Evolutionary conservation across 345 rosid species (phyloP).

Genomic region (Litchi chinensis): DNA sequence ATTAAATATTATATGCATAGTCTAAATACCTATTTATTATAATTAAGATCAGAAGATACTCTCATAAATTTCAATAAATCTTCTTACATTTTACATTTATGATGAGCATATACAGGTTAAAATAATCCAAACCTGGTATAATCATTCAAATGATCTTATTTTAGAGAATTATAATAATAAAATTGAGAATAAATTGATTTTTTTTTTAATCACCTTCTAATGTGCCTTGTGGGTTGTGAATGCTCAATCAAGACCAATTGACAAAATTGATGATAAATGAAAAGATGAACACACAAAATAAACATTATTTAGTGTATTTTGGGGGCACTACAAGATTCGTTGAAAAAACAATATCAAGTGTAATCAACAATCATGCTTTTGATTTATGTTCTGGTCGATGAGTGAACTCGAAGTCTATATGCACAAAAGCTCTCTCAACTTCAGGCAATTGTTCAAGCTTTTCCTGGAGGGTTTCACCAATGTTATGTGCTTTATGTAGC

Average conservation of each 20-base stretch:
- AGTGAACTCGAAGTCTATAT: slow-evolving; percentile 79
- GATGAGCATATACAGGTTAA: no score
- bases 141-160: no score
- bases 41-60: no score
- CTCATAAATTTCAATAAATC: no score
- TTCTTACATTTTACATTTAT: no score
- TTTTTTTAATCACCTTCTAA: no score
- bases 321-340: not conserved
- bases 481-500: slow-evolving; percentile 69
- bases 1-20: no score
- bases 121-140: no score
- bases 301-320: not conserved
- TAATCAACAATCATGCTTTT: slow-evolving; percentile 26
- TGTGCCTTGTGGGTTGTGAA: no score
- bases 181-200: no score
- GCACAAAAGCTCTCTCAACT: slow-evolving; percentile 85
- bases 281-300: not conserved
- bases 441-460: slow-evolving; percentile 83
- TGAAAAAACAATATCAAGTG: not conserved
- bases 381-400: slow-evolving; percentile 77
- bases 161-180: no score
- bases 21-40: no score
- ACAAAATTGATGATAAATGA: not conserved
- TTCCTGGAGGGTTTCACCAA: slow-evolving; percentile 82
- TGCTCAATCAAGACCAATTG: not conserved